A percentile compares a stretch with the other conserved stretches of the same genome.
These are phyloP conservation scores for Brettanomyces bruxellensis DNA, from an alignment of 805 yeast genomes.

Conservation along the genomic window DNA sequence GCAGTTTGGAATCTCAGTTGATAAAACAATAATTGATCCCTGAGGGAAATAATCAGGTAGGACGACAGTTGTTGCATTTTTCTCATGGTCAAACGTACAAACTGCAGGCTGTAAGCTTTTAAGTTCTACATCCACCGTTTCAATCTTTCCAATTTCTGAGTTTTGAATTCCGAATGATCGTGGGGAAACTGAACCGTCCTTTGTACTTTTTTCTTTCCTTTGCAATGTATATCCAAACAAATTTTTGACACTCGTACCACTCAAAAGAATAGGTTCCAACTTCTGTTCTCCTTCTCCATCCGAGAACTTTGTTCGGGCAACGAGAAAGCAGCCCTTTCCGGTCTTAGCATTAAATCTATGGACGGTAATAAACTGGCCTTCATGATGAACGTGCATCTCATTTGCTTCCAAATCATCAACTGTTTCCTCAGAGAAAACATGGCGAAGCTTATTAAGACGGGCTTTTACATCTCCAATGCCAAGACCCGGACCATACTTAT, in stretches of 20 bases:
- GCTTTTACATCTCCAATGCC: slow-evolving; percentile 77
- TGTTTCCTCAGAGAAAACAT: slow-evolving; percentile 44
- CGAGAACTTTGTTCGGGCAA: slow-evolving; percentile 77
- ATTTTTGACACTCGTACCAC: slow-evolving; percentile 50
- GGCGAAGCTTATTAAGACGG: slow-evolving; percentile 48
- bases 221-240: slow-evolving; percentile 49
- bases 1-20: slow-evolving; percentile 60
- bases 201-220: not conserved
- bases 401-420: slow-evolving; percentile 48
- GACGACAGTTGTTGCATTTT: slow-evolving; percentile 41
- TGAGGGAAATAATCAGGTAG: slow-evolving; percentile 67
- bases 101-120: slow-evolving; percentile 41
- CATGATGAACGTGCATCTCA: slow-evolving; percentile 92
- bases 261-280: slow-evolving; percentile 47
- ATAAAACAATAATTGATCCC: slow-evolving; percentile 82
- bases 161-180: not conserved
- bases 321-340: slow-evolving; percentile 81
- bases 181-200: not conserved
- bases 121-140: slow-evolving; percentile 60
- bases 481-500: slow-evolving; percentile 56
- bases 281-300: slow-evolving; percentile 36
- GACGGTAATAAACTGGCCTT: slow-evolving; percentile 84
- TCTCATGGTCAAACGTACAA: slow-evolving; percentile 33
- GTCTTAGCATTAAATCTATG: slow-evolving; percentile 77
- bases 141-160: slow-evolving; percentile 23